Base-by-base conservation (phyloP, 495 filamentous ascomycete genomes). In the Xeromyces bisporus region DNA sequence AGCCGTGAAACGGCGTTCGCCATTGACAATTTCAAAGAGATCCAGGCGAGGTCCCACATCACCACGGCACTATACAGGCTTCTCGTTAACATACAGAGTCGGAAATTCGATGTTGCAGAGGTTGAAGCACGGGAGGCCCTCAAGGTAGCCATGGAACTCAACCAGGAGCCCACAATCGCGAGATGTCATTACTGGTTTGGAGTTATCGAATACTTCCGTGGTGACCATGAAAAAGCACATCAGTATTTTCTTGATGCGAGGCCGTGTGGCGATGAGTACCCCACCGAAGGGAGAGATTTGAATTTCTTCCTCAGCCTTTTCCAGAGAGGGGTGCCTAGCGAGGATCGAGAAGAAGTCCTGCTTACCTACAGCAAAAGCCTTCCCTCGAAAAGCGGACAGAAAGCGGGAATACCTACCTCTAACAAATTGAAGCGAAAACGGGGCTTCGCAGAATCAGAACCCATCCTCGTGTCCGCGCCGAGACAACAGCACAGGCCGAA, bases 141-240 rank as follows among this genome's bases (percentile, higher is more conserved):
- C 6, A 2, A 28, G 9, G 2, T 31, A 10, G 38, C 42, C 6
- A 12, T 4, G 20, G 20, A 23, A 8, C 29, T 26, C 11, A 6
- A n/a, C 1, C 12, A 38, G 1, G 26, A 28, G 7, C n/a, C 30
- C 1, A n/a, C 33, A 4, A n/a, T 29, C 15, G 33, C 34, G 8
- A 39, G 18, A 11, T 47, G 44, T 15, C 11, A 31, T 7, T 47
- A 36, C 29, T 47, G 44, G 44, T 15, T 37, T 11, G 44, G 44
- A 3, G 34, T 34, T 4, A 30, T 47, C 7, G 42, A 40, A 15
- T 39, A 34, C 18, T 6, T 18, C 5, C 35, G 29, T 2, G 35
- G 31, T 5, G 36, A 35, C 15, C 13, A 34, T 6, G 11, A 7
- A 6, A 24, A 33, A 2, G 44, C 41, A 6, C 30, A 40, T 18